Percentiles rank a stretch among this genome's conserved stretches.
Evolutionary conservation across 768 basidiomycete species (phyloP).

Genomic region (Boletus tomentosulus): DNA sequence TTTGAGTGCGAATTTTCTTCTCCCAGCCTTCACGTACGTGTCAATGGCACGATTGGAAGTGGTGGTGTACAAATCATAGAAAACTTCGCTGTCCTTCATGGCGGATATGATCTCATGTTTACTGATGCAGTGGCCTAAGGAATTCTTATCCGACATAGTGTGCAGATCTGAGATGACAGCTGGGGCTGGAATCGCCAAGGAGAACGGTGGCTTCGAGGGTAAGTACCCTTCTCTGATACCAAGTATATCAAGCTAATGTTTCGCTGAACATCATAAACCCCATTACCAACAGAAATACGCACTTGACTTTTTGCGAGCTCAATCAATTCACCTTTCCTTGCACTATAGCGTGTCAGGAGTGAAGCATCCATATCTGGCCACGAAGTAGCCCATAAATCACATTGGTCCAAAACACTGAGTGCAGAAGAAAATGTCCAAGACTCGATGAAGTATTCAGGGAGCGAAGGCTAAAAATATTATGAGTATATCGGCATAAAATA

Average conservation of each 20-base stretch:
- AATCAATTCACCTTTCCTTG: slow-evolving; percentile 82
- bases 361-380: slow-evolving; percentile 43
- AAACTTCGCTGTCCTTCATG: slow-evolving; percentile 51
- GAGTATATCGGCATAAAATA: slow-evolving; percentile 12
- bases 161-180: slow-evolving; percentile 10
- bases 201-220: slow-evolving; percentile 70
- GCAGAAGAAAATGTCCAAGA: slow-evolving; percentile 93
- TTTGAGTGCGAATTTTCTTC: slow-evolving; percentile 81
- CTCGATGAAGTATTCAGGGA: slow-evolving; percentile 76
- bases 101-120: slow-evolving; percentile 58
- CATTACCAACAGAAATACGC: slow-evolving; percentile 9
- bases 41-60: slow-evolving; percentile 82
- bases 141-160: slow-evolving; percentile 18
- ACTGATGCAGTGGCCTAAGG: slow-evolving; percentile 41
- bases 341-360: slow-evolving; percentile 51
- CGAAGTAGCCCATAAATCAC: slow-evolving; percentile 63
- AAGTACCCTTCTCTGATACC: slow-evolving; percentile 73
- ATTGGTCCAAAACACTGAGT: slow-evolving; percentile 76
- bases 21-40: slow-evolving; percentile 76
- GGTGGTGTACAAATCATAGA: slow-evolving; percentile 73
- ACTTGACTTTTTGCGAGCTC: slow-evolving; percentile 90
- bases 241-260: slow-evolving; percentile 72
- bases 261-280: neutral
- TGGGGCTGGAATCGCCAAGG: slow-evolving; percentile 37
- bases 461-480: slow-evolving; percentile 36